Percentiles rank a stretch among this genome's conserved stretches.
phyloP scores from a whole-genome alignment of 129 eudicot species.

The Lonicera japonica region DNA sequence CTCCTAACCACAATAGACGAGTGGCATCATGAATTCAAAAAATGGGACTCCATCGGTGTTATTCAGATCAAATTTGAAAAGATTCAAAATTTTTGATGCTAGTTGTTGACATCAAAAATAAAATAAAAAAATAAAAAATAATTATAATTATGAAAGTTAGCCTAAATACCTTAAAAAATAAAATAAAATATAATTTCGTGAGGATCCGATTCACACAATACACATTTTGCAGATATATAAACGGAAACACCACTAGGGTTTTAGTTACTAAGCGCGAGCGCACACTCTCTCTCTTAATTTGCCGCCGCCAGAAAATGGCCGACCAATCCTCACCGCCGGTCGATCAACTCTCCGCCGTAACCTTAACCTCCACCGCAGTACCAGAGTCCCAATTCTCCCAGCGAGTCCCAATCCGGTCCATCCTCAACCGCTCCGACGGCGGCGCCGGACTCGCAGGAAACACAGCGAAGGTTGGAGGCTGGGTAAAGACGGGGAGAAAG shows the following conservation, averaged over 20 bases:
- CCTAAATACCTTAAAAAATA: too few species aligned
- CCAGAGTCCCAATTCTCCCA: conserved; percentile 60
- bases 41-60: too few species aligned
- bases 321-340: conserved; percentile 22
- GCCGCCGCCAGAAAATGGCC: conserved; percentile 25
- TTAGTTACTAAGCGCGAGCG: background rate
- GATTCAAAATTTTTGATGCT: too few species aligned
- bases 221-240: too few species aligned
- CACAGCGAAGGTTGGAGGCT: conserved; percentile 65
- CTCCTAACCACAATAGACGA: background rate
- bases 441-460: conserved; percentile 69
- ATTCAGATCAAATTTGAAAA: too few species aligned
- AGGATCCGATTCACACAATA: background rate
- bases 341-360: conserved; percentile 15
- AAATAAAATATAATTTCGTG: background rate
- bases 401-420: conserved; percentile 60
- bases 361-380: conserved; percentile 28
- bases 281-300: conserved; percentile 5
- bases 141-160: too few species aligned
- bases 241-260: background rate
- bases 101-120: too few species aligned
- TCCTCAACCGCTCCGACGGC: conserved; percentile 58
- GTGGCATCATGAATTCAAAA: too few species aligned
- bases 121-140: too few species aligned
- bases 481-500: conserved; percentile 89